Conservation (phyloP, 1,284 basidiomycete genomes). For the Cerioporus squamosus region DNA sequence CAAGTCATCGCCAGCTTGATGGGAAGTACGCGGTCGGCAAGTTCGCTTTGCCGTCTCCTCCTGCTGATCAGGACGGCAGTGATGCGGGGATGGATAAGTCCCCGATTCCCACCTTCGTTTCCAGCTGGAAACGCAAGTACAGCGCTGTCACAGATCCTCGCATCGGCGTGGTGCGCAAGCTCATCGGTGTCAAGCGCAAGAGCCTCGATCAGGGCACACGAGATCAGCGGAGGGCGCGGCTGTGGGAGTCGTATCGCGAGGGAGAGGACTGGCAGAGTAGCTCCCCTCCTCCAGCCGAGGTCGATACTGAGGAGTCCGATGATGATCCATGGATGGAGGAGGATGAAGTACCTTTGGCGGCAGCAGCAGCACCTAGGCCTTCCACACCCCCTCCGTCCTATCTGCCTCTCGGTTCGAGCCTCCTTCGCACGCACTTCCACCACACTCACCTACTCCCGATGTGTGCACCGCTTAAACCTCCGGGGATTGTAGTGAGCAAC, state of each 20-base stretch:
- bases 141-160: slow-evolving; percentile 66
- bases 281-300: slow-evolving; percentile 29
- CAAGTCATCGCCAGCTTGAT: slow-evolving; percentile 61
- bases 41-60: slow-evolving; percentile 70
- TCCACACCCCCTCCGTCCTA: slow-evolving; percentile 71
- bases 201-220: slow-evolving; percentile 35
- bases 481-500: slow-evolving; percentile 51
- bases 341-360: slow-evolving; percentile 23
- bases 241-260: slow-evolving; percentile 42
- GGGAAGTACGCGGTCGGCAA: slow-evolving; percentile 77
- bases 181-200: slow-evolving; percentile 71
- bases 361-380: slow-evolving; percentile 51
- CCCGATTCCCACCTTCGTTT: neutral
- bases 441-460: slow-evolving; percentile 62
- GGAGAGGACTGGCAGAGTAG: slow-evolving; percentile 49
- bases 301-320: slow-evolving; percentile 39
- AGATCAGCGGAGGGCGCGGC: slow-evolving; percentile 36
- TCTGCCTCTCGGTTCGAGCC: slow-evolving; percentile 65
- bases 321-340: slow-evolving; percentile 44
- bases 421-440: slow-evolving; percentile 68
- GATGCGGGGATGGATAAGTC: slow-evolving; percentile 26
- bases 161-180: slow-evolving; percentile 61
- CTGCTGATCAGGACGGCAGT: slow-evolving; percentile 50
- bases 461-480: slow-evolving; percentile 58
- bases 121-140: slow-evolving; percentile 56